Evolutionary conservation across 768 basidiomycete genomes (phyloP).

Genomic region (Mycena galopus): DNA sequence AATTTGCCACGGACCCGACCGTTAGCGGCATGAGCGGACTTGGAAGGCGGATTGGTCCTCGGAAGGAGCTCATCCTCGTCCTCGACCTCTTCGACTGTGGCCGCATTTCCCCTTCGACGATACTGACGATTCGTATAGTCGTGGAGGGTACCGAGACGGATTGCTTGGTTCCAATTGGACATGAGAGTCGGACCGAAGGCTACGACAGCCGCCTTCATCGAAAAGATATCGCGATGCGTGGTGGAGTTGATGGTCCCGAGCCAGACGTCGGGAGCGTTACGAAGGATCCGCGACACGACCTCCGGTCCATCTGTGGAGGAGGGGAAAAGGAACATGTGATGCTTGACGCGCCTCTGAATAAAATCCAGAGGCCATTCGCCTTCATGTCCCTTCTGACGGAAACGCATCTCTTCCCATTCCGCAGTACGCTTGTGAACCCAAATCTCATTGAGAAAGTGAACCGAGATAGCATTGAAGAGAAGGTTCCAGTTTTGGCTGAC

Average conservation of each 20-base stretch:
- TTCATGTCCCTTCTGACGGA: neutral
- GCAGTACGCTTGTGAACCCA: no score
- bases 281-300: no score
- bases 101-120: neutral
- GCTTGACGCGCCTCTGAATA: neutral
- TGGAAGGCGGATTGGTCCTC: neutral
- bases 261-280: no score
- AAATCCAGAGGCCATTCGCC: neutral
- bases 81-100: neutral
- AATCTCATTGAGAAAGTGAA: no score
- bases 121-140: neutral
- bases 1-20: neutral
- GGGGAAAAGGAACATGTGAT: slow-evolving; percentile 2
- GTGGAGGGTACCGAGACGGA: neutral
- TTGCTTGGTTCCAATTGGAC: neutral
- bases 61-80: neutral
- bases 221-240: no score
- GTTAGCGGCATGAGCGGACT: no score
- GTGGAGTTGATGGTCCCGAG: no score
- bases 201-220: no score
- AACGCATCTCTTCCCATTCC: no score
- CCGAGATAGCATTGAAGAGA: no score
- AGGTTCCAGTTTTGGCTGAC: no score
- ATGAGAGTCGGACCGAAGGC: no score
- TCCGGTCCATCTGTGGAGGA: neutral